Base-by-base conservation (phyloP, 192 early-diverging fungal species). In the Chytriomyces sp. region DNA sequence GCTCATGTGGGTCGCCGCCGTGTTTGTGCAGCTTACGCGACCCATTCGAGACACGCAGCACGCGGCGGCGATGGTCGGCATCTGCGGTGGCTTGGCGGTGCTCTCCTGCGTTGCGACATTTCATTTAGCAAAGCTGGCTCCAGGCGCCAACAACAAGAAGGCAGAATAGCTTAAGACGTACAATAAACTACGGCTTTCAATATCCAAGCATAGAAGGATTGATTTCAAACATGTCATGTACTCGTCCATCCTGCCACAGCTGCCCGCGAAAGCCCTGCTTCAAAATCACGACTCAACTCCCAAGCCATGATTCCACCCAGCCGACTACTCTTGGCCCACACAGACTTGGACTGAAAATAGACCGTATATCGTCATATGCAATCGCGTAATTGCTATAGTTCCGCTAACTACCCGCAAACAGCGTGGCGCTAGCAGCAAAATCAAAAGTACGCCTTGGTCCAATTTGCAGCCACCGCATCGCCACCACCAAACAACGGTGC, bases 361-460 rank as follows among this genome's bases (percentile, higher is more conserved):
- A 80, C 70, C 26, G 84, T 75, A 65, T 93, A n/a, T n/a, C 92
- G 59, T 93, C 92, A 64, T 93, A 93, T 8, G 90, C 89, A 52
- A 93, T 84, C 0, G 49, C 17, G 61, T 86, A 93, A 10, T 83
- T 80, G 36, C 80, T 72, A 10, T 85, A 77, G 58, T 88, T 88
- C 8, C 37, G 38, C 17, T 44, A 64, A 1, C 19, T 10, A 7
- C 39, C 7, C 37, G 63, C 28, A 54, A 85, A 86, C 58, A 82
- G 64, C 80, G 85, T 84, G 31, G 86, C 85, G 22, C 84, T 84
- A 26, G 80, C 68, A 14, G 82, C 72, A 31, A 44, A 33, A 6
- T 78, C 63, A 66, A 89, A 86, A 85, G n/a, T 85, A 87, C 59
- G 80, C 59, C 0, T 80, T 65, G 4, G 77, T 64, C 89, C 89